Evolutionary conservation across 805 yeast species (phyloP), one percentile per base, ranked within the genome.

Genomic region (Wickerhamiella cacticola): DNA sequence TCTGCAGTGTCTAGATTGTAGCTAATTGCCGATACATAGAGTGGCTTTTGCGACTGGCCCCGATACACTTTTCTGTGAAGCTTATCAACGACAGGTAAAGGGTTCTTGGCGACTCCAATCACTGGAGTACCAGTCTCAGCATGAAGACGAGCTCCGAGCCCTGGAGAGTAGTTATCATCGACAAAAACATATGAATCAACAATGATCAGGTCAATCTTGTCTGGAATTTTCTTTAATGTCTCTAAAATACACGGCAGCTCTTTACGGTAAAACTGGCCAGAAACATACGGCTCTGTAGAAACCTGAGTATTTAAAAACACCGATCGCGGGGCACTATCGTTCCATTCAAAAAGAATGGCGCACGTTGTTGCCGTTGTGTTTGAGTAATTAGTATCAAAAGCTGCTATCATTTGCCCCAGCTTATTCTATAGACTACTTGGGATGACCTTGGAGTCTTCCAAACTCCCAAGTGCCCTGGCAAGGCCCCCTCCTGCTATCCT

Each of bases 211-310:
- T 22, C 24, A 3, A 26, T 18, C 5, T 3, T 13, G 18, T 7
- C 21, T 7, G 16, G 5, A 5, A 31, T 12, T 13, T 21, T 3
- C 23, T 23, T 5, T 10, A 42, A 29, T 4, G 29, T 33, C 10
- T 19, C 13, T 2, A 18, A 39, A 13, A 42, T 42, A 22, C 45
- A 42, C n/a, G 45, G 45, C 3, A 42, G 29, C 33, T 42, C 45
- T 13, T 26, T 26, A 3, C 39, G 26, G 22, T 42, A 42, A 10
- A 42, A 42, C 13, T 42, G 39, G n/a, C 45, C 39, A 10, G 45
- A 39, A 22, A 42, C 10, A 15, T 42, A 42, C 22, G 15, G 18
- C 15, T 42, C 39, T 2, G 19, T 6, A 4, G 23, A n/a, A 7
- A 9, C 18, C 9, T 13, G 31, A 4, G 35, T 16, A 13, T 18